Conservation (phyloP, 164 flowering plant genomes). For the Vitis rupestris region DNA sequence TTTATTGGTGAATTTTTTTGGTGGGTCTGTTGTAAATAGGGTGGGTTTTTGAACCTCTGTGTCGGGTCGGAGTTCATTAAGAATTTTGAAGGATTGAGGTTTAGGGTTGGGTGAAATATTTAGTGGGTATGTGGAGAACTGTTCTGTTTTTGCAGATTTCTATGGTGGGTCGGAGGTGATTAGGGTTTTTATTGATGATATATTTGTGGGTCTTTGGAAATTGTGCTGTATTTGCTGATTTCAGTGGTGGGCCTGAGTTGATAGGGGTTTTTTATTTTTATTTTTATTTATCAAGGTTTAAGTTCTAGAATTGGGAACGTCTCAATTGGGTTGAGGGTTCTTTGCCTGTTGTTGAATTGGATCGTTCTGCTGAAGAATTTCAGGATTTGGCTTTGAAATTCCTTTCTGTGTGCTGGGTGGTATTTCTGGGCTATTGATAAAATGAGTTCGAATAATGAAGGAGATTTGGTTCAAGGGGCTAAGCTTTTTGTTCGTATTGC, state of each 20-base stretch:
- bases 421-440: conserved; percentile 14
- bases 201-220: conserved; percentile 10
- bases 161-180: conserved; percentile 14
- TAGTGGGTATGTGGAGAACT: conserved; percentile 3
- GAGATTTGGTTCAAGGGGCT: conserved; percentile 38
- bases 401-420: background rate
- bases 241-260: background rate
- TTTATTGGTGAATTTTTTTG: too few species aligned
- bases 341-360: background rate
- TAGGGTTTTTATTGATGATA: conserved; percentile 16
- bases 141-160: conserved; percentile 4
- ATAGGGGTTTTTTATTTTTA: background rate
- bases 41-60: too few species aligned
- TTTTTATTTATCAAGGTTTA: background rate
- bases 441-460: conserved; percentile 67
- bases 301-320: background rate
- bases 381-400: conserved; percentile 6
- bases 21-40: too few species aligned
- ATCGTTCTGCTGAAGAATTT: conserved; percentile 5
- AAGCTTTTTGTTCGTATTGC: conserved; percentile 79
- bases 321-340: background rate
- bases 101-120: background rate
- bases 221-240: conserved; percentile 12
- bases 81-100: too few species aligned
- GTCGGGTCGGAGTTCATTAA: too few species aligned